phyloP scores from a whole-genome alignment of 1,284 basidiomycete genomes.

The Tilletia walkeri region DNA sequence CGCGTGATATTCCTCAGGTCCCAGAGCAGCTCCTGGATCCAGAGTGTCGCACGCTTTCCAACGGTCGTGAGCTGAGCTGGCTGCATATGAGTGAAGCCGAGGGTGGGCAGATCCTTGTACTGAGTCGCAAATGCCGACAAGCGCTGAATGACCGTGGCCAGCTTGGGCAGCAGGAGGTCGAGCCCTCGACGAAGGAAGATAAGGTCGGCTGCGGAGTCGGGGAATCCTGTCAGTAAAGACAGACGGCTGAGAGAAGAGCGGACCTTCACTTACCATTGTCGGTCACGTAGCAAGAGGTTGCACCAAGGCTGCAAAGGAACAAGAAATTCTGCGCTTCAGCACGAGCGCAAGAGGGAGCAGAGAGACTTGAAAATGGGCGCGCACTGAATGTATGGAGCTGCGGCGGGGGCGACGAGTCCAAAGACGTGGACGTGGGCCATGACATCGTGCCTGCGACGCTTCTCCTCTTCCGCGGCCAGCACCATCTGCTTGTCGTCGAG shows the following conservation, averaged over 20 bases:
- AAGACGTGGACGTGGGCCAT: conserved; percentile 99
- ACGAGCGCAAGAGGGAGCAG: background rate
- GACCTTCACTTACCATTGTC: conserved; percentile 60
- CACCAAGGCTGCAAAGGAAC: conserved; percentile 69
- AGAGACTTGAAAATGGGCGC: conserved; percentile 48
- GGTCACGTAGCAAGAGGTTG: conserved; percentile 97
- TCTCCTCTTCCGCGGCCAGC: conserved; percentile 88
- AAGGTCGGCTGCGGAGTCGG: conserved; percentile 66
- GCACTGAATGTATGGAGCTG: conserved; percentile 94
- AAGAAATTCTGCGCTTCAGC: background rate
- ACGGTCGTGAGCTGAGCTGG: conserved; percentile 97
- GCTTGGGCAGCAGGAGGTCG: conserved; percentile 78
- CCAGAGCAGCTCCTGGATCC: conserved; percentile 93
- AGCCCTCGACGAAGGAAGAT: conserved; percentile 91
- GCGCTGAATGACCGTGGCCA: conserved; percentile 84
- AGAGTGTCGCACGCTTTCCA: conserved; percentile 96
- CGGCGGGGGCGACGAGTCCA: conserved; percentile 86
- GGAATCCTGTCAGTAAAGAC: background rate
- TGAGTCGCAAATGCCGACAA: conserved; percentile 73
- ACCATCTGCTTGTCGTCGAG: conserved; percentile 88
- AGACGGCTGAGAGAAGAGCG: background rate
- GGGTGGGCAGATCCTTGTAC: conserved; percentile 58
- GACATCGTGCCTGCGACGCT: conserved; percentile 95
- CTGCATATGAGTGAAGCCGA: conserved; percentile 99
- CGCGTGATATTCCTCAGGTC: conserved; percentile 90